phyloP scores from a whole-genome alignment of 352 stramenopile species.

The Phytophthora sansomeana region DNA sequence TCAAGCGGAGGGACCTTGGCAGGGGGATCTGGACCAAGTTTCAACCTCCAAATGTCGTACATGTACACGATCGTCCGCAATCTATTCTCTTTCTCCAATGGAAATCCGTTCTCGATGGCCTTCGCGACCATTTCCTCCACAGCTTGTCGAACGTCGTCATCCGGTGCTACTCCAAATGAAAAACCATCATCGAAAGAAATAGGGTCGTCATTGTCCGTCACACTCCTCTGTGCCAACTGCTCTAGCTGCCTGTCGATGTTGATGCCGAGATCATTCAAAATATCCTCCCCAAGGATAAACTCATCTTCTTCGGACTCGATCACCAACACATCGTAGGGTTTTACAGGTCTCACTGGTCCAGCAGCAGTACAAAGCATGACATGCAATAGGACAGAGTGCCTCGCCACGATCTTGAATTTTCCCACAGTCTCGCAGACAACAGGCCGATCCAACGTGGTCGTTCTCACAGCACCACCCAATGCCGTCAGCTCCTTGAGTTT shows the following conservation, averaged over 20 bases:
- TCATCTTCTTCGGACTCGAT: no score
- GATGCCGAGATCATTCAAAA: no score
- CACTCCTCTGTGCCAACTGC: no score
- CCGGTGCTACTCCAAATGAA: no score
- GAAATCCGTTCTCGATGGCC: conserved; percentile 4
- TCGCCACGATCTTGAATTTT: neutral
- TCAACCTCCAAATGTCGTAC: conserved; percentile 5
- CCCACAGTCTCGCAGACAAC: conserved; percentile 1
- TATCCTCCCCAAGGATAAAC: no score
- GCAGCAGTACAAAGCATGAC: neutral
- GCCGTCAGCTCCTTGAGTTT: no score
- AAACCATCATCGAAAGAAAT: no score
- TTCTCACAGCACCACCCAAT: neutral
- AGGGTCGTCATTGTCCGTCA: no score
- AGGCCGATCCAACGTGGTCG: neutral
- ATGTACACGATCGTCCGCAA: conserved; percentile 15
- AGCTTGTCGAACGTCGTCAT: neutral
- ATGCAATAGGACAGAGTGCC: neutral
- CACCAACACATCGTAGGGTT: neutral
- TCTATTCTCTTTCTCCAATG: neutral
- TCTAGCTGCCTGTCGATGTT: no score
- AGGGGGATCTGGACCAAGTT: neutral
- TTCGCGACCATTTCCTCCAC: neutral
- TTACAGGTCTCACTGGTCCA: neutral
- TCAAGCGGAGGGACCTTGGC: conserved; percentile 6